Percentiles rank a stretch among this genome's conserved stretches.
Evolutionary conservation across 176 grass and related monocot genomes (phyloP).

Genomic region (Oryza glumipatula): DNA sequence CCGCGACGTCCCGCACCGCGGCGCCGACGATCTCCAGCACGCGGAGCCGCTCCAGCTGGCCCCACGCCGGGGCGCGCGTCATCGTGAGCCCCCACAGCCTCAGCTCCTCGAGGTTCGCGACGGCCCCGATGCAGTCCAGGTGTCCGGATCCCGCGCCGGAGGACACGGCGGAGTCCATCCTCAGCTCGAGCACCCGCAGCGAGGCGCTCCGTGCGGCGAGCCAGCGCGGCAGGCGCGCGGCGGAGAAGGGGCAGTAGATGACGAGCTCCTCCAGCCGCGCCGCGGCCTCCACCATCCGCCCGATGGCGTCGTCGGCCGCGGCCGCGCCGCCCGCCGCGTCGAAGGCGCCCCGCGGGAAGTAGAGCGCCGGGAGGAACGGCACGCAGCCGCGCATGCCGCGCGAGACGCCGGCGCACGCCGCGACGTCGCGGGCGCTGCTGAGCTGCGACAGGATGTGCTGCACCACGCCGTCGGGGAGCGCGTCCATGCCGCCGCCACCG

Average conservation of each 20-base stretch:
- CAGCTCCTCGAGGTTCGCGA: conserved; percentile 57
- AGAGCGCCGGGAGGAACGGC: conserved; percentile 83
- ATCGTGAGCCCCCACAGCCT: conserved; percentile 80
- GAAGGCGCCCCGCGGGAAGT: conserved; percentile 84
- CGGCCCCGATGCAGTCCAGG: conserved; percentile 60
- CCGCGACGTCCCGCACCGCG: conserved; percentile 44
- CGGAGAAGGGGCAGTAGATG: conserved; percentile 92
- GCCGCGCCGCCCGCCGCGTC: neutral
- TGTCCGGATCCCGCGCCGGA: neutral
- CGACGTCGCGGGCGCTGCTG: conserved; percentile 80
- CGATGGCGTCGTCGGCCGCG: conserved; percentile 62
- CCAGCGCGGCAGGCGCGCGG: conserved; percentile 51
- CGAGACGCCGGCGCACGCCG: conserved; percentile 70
- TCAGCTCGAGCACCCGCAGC: conserved; percentile 78
- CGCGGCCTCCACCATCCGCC: conserved; percentile 67
- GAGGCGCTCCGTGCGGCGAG: conserved; percentile 47
- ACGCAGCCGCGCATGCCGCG: conserved; percentile 67
- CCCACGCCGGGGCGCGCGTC: conserved; percentile 60
- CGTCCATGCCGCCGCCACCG: conserved; percentile 49
- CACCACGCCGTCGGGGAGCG: conserved; percentile 81
- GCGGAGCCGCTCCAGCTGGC: conserved; percentile 50
- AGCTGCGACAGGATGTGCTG: conserved; percentile 76
- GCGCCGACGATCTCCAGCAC: conserved; percentile 79
- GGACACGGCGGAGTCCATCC: conserved; percentile 56
- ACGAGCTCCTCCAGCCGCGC: conserved; percentile 73